These are phyloP conservation scores for Brassica hybrid DNA, from an alignment of 441 rosid species.

Conservation along the genomic window DNA sequence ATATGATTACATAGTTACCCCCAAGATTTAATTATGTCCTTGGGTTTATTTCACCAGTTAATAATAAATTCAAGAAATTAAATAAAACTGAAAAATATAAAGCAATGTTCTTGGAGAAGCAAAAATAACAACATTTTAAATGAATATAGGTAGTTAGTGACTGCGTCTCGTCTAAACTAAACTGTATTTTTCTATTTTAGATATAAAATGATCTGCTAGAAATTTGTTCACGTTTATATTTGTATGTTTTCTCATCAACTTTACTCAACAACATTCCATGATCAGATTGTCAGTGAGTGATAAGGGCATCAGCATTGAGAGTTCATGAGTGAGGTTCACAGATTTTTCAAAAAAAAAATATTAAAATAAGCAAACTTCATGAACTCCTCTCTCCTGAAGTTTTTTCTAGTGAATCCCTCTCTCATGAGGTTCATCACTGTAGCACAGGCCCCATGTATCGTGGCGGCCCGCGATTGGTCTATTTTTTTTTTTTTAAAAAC, in stretches of 20 bases:
- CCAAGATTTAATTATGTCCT: background rate
- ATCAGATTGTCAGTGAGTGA: slow-evolving; percentile 25
- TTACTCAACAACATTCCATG: slow-evolving; percentile 11
- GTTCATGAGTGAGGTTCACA: too few relatives aligned
- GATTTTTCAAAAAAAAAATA: too few relatives aligned
- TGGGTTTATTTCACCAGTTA: background rate
- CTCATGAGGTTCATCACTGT: too few relatives aligned
- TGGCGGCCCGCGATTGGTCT: too few relatives aligned
- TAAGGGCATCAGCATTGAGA: too few relatives aligned
- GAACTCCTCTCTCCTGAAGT: too few relatives aligned
- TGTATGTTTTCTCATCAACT: slow-evolving; percentile 7
- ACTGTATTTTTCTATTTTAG: background rate
- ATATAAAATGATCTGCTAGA: background rate
- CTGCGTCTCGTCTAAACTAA: background rate
- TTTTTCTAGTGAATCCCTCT: too few relatives aligned
- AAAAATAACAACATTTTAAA: background rate
- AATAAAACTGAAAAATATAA: background rate
- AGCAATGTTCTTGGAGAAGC: background rate
- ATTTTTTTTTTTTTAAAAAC: too few relatives aligned
- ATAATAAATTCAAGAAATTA: background rate
- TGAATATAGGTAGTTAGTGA: background rate
- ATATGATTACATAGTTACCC: slow-evolving; percentile 22
- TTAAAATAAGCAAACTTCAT: too few relatives aligned
- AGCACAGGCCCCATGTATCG: too few relatives aligned
- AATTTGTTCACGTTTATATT: background rate